Percentiles rank a stretch among this genome's conserved stretches.
These are phyloP conservation scores for Trypanosoma theileri DNA, from an alignment of 208 protist genomes.

Conservation along the genomic window DNA sequence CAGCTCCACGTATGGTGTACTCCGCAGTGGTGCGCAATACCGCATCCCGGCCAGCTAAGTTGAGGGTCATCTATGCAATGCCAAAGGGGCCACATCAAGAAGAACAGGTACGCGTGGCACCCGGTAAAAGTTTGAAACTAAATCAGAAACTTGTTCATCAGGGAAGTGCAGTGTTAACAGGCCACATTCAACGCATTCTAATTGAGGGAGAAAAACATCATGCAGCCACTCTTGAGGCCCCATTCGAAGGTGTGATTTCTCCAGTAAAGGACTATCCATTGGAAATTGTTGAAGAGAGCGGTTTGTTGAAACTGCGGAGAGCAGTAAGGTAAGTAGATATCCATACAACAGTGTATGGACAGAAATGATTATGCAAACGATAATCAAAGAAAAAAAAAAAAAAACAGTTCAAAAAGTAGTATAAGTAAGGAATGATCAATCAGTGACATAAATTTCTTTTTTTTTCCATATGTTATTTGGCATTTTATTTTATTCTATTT, in stretches of 20 bases:
- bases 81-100: not conserved
- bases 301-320: constrained; percentile 2
- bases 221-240: constrained; percentile 7
- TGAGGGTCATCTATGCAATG: constrained; percentile 15
- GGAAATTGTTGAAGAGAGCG: constrained; percentile 29
- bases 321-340: too few relatives aligned
- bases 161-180: not conserved
- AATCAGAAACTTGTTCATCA: not conserved
- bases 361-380: too few relatives aligned
- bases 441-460: not conserved
- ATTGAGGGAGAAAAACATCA: not conserved
- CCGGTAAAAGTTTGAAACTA: not conserved
- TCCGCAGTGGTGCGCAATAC: constrained; percentile 9
- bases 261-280: constrained; percentile 51
- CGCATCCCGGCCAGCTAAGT: not conserved
- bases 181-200: not conserved
- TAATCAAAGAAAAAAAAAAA: too few relatives aligned
- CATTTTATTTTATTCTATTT: constrained; percentile 1
- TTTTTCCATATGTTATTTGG: constrained; percentile 3
- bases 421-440: too few relatives aligned
- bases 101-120: not conserved
- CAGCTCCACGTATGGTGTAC: constrained; percentile 13
- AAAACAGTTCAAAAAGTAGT: too few relatives aligned
- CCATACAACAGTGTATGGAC: too few relatives aligned
- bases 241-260: constrained; percentile 42